These are phyloP conservation scores for Alternaria dauci DNA, from an alignment of 2,329 filamentous ascomycete species.

Conservation along the genomic window DNA sequence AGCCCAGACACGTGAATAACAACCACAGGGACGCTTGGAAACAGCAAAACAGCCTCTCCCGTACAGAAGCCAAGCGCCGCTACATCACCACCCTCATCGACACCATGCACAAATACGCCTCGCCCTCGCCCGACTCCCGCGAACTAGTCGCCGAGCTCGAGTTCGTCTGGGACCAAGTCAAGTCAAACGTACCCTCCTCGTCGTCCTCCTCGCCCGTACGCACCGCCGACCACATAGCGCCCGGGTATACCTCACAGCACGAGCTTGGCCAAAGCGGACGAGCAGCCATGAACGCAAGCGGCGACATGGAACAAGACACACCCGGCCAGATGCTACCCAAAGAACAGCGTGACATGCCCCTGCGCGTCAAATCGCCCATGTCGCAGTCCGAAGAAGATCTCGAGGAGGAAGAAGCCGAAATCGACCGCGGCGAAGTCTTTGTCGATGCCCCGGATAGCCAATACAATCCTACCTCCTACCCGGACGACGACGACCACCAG, in stretches of 20 bases:
- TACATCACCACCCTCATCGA: slow-evolving; percentile 95
- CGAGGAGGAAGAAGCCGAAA: slow-evolving; percentile 47
- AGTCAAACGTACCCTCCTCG: slow-evolving; percentile 76
- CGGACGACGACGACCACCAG: neutral
- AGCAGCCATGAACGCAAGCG: slow-evolving; percentile 34
- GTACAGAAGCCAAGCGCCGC: slow-evolving; percentile 90
- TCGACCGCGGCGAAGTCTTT: slow-evolving; percentile 53
- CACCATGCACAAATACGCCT: slow-evolving; percentile 96
- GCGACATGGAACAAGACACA: slow-evolving; percentile 18
- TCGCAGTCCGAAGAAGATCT: slow-evolving; percentile 72
- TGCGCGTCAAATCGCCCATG: slow-evolving; percentile 79
- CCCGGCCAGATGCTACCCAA: neutral
- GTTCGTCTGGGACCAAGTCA: slow-evolving; percentile 99
- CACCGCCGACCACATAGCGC: slow-evolving; percentile 46
- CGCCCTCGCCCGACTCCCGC: slow-evolving; percentile 79
- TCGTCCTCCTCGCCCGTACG: slow-evolving; percentile 56
- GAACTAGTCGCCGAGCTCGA: slow-evolving; percentile 95
- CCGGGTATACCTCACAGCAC: slow-evolving; percentile 31
- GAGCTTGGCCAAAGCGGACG: slow-evolving; percentile 54
- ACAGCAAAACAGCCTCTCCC: slow-evolving; percentile 79
- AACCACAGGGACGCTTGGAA: slow-evolving; percentile 85
- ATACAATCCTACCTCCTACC: slow-evolving; percentile 40
- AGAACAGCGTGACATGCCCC: slow-evolving; percentile 16
- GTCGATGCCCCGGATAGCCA: slow-evolving; percentile 60
- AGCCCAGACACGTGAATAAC: neutral